Evolutionary conservation across 2,329 filamentous ascomycete species (phyloP), one percentile per base, ranked within the genome.

Genomic region (Paecilomyces niveus): DNA sequence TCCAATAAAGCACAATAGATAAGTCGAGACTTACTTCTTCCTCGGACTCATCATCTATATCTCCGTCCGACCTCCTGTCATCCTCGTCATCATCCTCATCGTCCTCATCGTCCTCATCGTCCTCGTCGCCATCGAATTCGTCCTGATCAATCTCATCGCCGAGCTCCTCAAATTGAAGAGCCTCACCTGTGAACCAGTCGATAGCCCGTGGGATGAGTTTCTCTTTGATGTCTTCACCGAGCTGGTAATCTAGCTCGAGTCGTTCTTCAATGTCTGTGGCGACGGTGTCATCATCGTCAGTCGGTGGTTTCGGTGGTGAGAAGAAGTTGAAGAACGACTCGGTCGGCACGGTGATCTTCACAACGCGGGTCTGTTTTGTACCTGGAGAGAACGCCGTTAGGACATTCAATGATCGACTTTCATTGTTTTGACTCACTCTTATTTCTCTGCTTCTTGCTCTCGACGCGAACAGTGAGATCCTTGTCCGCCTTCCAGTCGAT

Each of bases 261-360:
- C 94, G 92, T 78, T 96, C 92, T 81, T 99, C 94, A 56, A 99
- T 96, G 74, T 99, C 94, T 55, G 88, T 89, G 57, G 89, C 86
- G 61, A 89, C 87, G 54, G 90, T 89, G 6, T 79, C 77, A 45
- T 80, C 78, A 54, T 90, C 87, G 33, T 89, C 89, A 54, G 81
- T 82, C 29, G 91, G 94, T 61, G 91, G 88, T 78, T 90, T 90
- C 53, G 94, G 95, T 26, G 94, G 94, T 57, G 92, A 92, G 82
- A 99, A 99, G 86, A 97, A 97, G 84, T 96, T 96, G 86, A 92
- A 92, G 84, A 99, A 99, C 2, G 94, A 97, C 76, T 97, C 94
- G 59, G 93, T 97, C 39, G 94, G 94, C 53, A 99, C 94, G 1
- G 93, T 97, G 83, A 97, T 96, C 87, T 97, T 97, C 66, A 99